phyloP scores from a whole-genome alignment of 768 basidiomycete genomes.

The Lepiota venenata region DNA sequence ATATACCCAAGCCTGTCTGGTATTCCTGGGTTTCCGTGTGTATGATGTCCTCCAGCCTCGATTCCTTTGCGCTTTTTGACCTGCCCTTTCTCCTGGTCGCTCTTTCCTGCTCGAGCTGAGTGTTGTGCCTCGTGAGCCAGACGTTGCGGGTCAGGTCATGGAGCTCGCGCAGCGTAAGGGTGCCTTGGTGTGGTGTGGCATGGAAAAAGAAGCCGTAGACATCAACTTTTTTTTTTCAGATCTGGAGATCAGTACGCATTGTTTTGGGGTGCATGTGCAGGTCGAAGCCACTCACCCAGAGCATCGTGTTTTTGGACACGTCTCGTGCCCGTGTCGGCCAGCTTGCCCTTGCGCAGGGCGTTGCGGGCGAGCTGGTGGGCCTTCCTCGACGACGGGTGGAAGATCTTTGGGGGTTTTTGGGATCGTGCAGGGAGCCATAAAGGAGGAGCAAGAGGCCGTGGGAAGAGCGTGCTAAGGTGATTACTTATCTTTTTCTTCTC shows the following conservation, averaged over 20 bases:
- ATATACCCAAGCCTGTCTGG: conserved; percentile 76
- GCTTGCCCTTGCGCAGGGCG: conserved; percentile 65
- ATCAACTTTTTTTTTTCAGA: conserved; percentile 47
- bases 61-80: conserved; percentile 68
- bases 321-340: conserved; percentile 52
- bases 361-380: conserved; percentile 70
- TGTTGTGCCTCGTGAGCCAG: conserved; percentile 74
- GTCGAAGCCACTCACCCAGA: conserved; percentile 39
- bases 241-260: conserved; percentile 11
- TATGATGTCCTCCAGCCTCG: conserved; percentile 67
- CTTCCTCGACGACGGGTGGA: conserved; percentile 83
- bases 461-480: conserved; percentile 18
- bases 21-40: conserved; percentile 69
- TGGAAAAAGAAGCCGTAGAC: conserved; percentile 76
- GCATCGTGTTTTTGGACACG: conserved; percentile 53
- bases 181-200: conserved; percentile 58
- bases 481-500: background rate
- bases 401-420: conserved; percentile 50
- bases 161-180: conserved; percentile 59
- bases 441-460: conserved; percentile 17
- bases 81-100: conserved; percentile 66
- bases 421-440: conserved; percentile 40
- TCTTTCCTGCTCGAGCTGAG: conserved; percentile 58
- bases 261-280: background rate
- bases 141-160: conserved; percentile 61